A percentile compares a stretch with the other conserved stretches of the same genome.
phyloP scores from a whole-genome alignment of 305 asterid species.

The Solanum aculeatissimum region DNA sequence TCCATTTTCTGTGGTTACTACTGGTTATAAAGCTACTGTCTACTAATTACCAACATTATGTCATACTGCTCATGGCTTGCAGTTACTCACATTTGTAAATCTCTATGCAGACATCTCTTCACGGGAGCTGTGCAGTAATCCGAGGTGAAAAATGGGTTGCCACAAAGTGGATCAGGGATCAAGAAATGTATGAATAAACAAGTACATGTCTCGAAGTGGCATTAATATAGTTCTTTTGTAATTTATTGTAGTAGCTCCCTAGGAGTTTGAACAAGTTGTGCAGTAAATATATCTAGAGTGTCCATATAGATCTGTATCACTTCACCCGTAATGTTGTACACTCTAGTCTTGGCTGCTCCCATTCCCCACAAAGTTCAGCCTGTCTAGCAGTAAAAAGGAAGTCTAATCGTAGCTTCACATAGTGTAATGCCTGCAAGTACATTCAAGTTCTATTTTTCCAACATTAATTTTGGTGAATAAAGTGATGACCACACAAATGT shows the following conservation, averaged over 20 bases:
- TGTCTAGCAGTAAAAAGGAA: not conserved
- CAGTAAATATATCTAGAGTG: not conserved
- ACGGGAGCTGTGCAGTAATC: slow-evolving; percentile 94
- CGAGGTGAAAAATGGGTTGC: slow-evolving; percentile 98
- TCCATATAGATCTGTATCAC: not conserved
- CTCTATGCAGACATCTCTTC: slow-evolving; percentile 57
- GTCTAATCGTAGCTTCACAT: not conserved
- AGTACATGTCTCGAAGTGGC: not conserved
- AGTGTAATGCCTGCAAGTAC: not conserved
- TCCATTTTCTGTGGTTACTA: not conserved
- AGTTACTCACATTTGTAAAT: not conserved
- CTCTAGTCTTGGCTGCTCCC: not conserved
- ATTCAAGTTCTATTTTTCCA: not conserved
- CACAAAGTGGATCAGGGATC: slow-evolving; percentile 91
- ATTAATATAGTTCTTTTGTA: not conserved
- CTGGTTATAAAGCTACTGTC: not conserved
- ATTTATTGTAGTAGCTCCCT: not conserved
- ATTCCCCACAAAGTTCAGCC: not conserved
- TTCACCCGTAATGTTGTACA: not conserved
- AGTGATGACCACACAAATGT: not conserved
- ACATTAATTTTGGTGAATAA: not conserved
- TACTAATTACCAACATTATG: not conserved
- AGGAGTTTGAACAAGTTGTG: not conserved
- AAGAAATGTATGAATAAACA: slow-evolving; percentile 36
- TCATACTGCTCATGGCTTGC: not conserved